Conservation (phyloP, 331 rosid species). For the Saraca asoca region DNA sequence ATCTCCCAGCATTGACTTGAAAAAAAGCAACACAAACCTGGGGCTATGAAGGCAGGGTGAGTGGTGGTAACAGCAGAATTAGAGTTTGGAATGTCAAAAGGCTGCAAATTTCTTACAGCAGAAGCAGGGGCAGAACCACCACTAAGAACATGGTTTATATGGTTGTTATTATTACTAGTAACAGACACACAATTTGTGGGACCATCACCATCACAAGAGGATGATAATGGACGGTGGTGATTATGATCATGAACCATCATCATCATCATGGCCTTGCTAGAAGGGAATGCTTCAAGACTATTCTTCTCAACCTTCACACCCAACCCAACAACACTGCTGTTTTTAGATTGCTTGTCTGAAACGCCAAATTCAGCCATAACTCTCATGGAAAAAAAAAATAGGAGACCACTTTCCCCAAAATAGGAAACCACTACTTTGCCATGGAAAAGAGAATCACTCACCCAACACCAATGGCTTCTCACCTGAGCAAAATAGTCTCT, state of each 20-base stretch:
- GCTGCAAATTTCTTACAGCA: conserved; percentile 52
- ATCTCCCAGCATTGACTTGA: conserved; percentile 29
- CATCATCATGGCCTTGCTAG: conserved; percentile 41
- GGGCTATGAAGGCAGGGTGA: conserved; percentile 46
- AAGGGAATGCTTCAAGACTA: conserved; percentile 37
- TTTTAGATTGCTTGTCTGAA: conserved; percentile 39
- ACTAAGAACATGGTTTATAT: conserved; percentile 35
- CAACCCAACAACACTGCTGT: too few relatives aligned
- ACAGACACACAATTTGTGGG: conserved; percentile 53
- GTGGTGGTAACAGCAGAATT: conserved; percentile 24
- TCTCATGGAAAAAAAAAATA: background rate
- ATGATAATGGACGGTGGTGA: conserved; percentile 57
- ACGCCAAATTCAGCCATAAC: conserved; percentile 41
- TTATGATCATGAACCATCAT: conserved; percentile 55
- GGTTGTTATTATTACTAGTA: conserved; percentile 21
- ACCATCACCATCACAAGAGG: conserved; percentile 50
- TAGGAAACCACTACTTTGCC: conserved; percentile 30
- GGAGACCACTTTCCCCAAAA: conserved; percentile 1
- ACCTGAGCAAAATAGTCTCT: conserved; percentile 13
- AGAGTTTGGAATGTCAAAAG: conserved; percentile 47
- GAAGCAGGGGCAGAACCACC: conserved; percentile 29
- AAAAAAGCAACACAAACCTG: conserved; percentile 48
- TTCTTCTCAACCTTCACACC: conserved; percentile 31
- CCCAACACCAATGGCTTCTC: background rate
- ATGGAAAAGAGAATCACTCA: conserved; percentile 10